Percentiles rank a stretch among this genome's conserved stretches.
These are phyloP conservation scores for Huntiella savannae DNA, from an alignment of 2,329 filamentous ascomycete species.

Conservation along the genomic window DNA sequence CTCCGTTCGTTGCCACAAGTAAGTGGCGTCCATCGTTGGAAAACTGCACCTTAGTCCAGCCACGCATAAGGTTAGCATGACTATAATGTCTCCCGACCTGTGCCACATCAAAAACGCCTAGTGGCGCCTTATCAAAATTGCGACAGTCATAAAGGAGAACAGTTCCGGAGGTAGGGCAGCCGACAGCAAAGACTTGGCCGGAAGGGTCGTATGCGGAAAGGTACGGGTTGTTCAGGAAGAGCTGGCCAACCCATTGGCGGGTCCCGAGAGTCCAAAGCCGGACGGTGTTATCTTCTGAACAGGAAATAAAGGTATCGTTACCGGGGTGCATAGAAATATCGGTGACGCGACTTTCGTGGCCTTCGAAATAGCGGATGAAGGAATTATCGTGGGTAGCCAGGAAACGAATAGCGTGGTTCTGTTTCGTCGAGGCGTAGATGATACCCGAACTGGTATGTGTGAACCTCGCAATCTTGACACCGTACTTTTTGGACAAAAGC, in stretches of 20 bases:
- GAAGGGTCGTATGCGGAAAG: constrained; percentile 84
- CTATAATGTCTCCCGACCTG: constrained; percentile 31
- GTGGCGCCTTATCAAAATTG: constrained; percentile 83
- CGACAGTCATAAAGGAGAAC: constrained; percentile 83
- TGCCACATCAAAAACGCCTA: constrained; percentile 65
- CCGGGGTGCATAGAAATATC: constrained; percentile 68
- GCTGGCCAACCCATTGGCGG: constrained; percentile 57
- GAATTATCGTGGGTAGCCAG: constrained; percentile 88
- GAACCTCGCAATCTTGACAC: constrained; percentile 82
- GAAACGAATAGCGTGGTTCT: constrained; percentile 75
- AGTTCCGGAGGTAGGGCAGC: constrained; percentile 57
- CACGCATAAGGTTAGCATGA: constrained; percentile 39
- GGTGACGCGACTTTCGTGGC: constrained; percentile 72
- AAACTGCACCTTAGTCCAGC: constrained; percentile 87
- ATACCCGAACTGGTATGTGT: constrained; percentile 83
- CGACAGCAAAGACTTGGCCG: constrained; percentile 78
- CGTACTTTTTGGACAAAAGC: constrained; percentile 89
- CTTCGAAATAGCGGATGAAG: constrained; percentile 90
- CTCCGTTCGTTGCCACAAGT: constrained; percentile 64
- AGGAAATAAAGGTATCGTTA: constrained; percentile 80
- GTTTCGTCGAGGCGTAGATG: constrained; percentile 87
- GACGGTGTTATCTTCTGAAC: constrained; percentile 76
- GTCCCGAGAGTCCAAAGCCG: constrained; percentile 77
- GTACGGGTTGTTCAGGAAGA: constrained; percentile 64
- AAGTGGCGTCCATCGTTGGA: constrained; percentile 87